phyloP scores from a whole-genome alignment of 305 asterid genomes.

The Petunia hybrid region DNA sequence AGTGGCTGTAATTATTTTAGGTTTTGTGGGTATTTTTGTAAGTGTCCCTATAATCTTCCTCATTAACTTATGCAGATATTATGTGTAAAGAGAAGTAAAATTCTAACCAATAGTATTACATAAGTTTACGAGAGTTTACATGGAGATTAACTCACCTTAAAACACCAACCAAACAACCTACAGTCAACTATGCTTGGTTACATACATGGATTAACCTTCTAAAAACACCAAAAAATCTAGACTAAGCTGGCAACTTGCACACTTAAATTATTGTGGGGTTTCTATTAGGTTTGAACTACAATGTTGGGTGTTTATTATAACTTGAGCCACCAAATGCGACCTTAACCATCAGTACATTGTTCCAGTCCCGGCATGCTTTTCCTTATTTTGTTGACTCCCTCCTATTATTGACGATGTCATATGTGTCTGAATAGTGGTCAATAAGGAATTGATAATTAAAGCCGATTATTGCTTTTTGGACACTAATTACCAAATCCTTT shows the following conservation, averaged over 20 bases:
- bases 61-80: too few species aligned
- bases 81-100: too few species aligned
- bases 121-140: too few species aligned
- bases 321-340: conserved; percentile 8
- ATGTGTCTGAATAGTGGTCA: neutral
- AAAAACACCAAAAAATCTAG: too few species aligned
- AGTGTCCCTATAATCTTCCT: too few species aligned
- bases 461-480: neutral
- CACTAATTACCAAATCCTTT: neutral
- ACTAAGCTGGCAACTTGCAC: neutral
- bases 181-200: too few species aligned
- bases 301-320: neutral
- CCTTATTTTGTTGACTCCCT: neutral
- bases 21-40: too few species aligned
- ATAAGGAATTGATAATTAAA: neutral
- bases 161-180: too few species aligned
- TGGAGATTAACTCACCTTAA: too few species aligned
- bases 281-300: neutral
- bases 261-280: neutral
- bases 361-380: neutral
- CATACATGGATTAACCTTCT: too few species aligned
- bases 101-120: too few species aligned
- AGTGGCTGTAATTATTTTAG: too few species aligned
- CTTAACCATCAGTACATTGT: neutral
- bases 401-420: neutral